These are phyloP conservation scores for Pochonia chlamydosporia DNA, from an alignment of 2,329 filamentous ascomycete species.

Conservation along the genomic window DNA sequence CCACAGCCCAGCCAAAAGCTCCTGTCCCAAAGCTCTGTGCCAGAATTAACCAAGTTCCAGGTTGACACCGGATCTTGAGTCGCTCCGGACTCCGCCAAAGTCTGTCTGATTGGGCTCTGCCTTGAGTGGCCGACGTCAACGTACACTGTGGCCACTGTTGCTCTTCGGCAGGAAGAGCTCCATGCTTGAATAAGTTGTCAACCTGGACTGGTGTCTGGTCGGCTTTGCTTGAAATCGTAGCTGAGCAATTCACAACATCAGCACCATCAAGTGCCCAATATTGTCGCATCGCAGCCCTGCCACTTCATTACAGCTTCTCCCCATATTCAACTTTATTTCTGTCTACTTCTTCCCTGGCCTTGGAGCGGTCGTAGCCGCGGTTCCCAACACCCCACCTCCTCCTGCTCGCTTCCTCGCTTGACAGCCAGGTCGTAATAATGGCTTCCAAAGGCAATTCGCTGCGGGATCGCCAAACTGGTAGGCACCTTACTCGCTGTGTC, in stretches of 20 bases:
- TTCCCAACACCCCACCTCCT: neutral
- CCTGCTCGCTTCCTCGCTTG: neutral
- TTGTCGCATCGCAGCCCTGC: neutral
- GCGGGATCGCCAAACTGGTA: constrained; percentile 47
- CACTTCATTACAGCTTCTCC: neutral
- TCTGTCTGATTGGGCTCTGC: constrained; percentile 3
- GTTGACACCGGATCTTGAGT: constrained; percentile 9
- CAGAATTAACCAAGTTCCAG: neutral
- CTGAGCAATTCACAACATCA: neutral
- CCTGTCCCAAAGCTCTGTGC: neutral
- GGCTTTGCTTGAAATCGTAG: neutral
- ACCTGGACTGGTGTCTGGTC: no score
- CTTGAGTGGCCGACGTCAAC: neutral
- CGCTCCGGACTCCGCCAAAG: constrained; percentile 15
- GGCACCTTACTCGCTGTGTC: neutral
- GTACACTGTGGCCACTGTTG: constrained; percentile 7
- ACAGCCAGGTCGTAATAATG: constrained; percentile 26
- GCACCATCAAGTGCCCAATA: neutral
- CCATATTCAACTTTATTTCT: neutral
- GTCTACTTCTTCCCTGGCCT: neutral
- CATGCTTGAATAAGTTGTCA: neutral
- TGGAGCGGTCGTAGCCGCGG: neutral
- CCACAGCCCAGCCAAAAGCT: neutral
- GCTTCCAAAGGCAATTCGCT: constrained; percentile 40
- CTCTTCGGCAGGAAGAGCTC: constrained; percentile 5